Evolutionary conservation across 202 grass and related monocot species (phyloP).

Genomic region (Carex sylvatica): DNA sequence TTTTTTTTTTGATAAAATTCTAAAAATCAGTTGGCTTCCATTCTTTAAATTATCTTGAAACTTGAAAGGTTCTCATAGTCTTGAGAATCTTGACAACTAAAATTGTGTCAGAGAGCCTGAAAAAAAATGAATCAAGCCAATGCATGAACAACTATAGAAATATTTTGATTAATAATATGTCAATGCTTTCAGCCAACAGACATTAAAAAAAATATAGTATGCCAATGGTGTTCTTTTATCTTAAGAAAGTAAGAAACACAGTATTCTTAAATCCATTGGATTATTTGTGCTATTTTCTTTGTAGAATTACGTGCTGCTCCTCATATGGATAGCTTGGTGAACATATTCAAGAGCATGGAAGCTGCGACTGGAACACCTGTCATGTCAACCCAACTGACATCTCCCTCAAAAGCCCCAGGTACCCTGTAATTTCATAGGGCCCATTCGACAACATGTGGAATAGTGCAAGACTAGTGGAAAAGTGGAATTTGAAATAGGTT

Average conservation of each 20-base stretch:
- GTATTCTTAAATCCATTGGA: neutral
- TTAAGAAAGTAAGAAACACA: neutral
- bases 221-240: neutral
- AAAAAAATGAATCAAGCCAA: neutral
- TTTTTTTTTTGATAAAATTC: neutral
- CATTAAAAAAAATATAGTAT: neutral
- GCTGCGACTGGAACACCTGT: constrained; percentile 42
- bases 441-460: no score
- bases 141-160: neutral
- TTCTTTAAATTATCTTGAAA: neutral
- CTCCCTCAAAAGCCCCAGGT: constrained; percentile 34
- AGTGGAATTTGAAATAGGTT: no score
- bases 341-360: constrained; percentile 88
- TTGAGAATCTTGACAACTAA: constrained; percentile 1
- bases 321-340: constrained; percentile 86
- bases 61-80: neutral
- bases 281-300: constrained; percentile 23
- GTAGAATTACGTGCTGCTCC: constrained; percentile 69
- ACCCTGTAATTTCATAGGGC: neutral
- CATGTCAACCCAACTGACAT: constrained; percentile 49
- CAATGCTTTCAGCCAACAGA: no score
- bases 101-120: neutral
- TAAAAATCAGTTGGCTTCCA: neutral
- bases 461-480: no score
- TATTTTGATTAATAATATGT: neutral